Evolutionary conservation across 2,329 filamentous ascomycete species (phyloP).

Genomic region (Epicoccum nigrum): DNA sequence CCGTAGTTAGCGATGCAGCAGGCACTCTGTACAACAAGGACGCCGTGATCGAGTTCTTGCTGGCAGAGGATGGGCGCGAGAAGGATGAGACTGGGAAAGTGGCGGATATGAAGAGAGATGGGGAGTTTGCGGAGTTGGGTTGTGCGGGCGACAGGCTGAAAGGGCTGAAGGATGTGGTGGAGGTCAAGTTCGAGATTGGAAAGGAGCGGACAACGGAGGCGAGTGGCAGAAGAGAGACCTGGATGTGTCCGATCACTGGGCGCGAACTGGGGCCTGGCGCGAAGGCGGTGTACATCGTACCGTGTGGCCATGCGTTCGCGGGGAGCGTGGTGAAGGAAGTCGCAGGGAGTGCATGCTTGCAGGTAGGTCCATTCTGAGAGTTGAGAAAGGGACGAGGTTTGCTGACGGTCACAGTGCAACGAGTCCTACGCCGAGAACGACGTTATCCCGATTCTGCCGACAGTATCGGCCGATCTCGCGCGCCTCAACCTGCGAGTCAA

Average conservation of each 20-base stretch:
- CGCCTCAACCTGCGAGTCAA: slow-evolving; percentile 70
- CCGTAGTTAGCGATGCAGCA: slow-evolving; percentile 81
- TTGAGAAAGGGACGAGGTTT: background rate
- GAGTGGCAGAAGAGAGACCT: slow-evolving; percentile 62
- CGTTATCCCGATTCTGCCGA: slow-evolving; percentile 81
- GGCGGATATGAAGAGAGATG: slow-evolving; percentile 59
- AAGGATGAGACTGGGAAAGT: slow-evolving; percentile 62
- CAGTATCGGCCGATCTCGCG: slow-evolving; percentile 71
- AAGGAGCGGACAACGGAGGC: slow-evolving; percentile 47
- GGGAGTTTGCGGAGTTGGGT: slow-evolving; percentile 55
- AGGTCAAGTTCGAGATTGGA: slow-evolving; percentile 73
- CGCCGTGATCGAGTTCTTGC: slow-evolving; percentile 73
- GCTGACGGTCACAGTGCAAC: slow-evolving; percentile 66
- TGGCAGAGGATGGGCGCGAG: slow-evolving; percentile 61
- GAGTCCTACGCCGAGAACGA: slow-evolving; percentile 74
- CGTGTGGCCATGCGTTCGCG: slow-evolving; percentile 93
- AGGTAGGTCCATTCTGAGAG: slow-evolving; percentile 47
- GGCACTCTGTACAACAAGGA: slow-evolving; percentile 96
- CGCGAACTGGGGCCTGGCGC: slow-evolving; percentile 81
- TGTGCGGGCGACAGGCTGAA: slow-evolving; percentile 70
- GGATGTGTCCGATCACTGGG: slow-evolving; percentile 85
- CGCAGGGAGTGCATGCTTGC: slow-evolving; percentile 65
- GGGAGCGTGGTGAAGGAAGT: slow-evolving; percentile 85
- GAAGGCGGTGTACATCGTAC: slow-evolving; percentile 87
- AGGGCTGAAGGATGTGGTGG: slow-evolving; percentile 83